Base-by-base conservation (phyloP, 306 rosid species). In the cucumber (Cucumis sativus) region DNA sequence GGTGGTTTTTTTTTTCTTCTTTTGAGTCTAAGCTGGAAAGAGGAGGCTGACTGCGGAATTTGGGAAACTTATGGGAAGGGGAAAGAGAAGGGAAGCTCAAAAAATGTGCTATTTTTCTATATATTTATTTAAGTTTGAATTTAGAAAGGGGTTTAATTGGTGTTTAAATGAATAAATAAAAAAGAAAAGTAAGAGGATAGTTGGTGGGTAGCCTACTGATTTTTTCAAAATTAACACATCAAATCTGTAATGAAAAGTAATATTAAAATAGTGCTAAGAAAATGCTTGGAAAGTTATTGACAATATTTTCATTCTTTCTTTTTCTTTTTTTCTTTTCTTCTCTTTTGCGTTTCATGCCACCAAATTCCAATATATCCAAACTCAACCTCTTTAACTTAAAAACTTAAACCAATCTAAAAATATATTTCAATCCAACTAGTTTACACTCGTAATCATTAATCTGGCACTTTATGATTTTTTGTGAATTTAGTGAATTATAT, bases 11-110 rank as follows among this genome's bases (percentile, higher is more conserved):
- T 47, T n/a, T n/a, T n/a, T n/a, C n/a, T n/a, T n/a, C n/a, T n/a
- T n/a, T 8, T 52, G 6, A 5, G 77, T 49, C 57, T 21, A 23
- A 14, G 59, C 40, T 28, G 43, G 61, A 30, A 72, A 52, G 45
- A 30, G 77, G 17, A 52, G 0, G 17, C 5, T 15, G 6, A 28
- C 10, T 3, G 0, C 9, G 61, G 57, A 30, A 72, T 15, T 17
- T 72, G 61, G 61, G 77, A 72, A 72, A 72, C 77, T 72, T 72
- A 72, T 47, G 8, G 75, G 58, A 70, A 68, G 30, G 30, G 30
- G 30, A 2, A 28, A 28, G 30, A 2, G 3, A 28, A 28, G 30
- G 30, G 3, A 28, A 3, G 35, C 73, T 67, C 15, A 66, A 39
- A 63, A 33, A 12, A 11, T 23, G 9, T 25, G 65, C 10, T 6